Evolutionary conservation across 2,329 filamentous ascomycete species (phyloP).

Genomic region (Talaromyces sp.): DNA sequence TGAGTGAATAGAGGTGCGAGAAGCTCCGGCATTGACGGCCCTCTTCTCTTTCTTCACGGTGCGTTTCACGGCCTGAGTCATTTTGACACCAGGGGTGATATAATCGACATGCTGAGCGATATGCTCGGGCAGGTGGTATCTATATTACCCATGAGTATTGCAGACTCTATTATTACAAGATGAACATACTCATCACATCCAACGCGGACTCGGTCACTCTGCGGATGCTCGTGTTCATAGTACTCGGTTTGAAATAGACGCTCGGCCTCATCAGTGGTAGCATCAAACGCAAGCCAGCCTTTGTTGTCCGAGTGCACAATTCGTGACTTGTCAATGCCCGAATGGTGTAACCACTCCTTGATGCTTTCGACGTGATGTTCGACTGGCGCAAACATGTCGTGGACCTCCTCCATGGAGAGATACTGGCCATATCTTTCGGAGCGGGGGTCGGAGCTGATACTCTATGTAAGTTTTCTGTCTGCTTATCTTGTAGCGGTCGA

Average conservation of each 20-base stretch:
- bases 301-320: slow-evolving; percentile 33
- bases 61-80: slow-evolving; percentile 18
- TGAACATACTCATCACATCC: slow-evolving; percentile 18
- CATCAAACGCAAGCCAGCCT: slow-evolving; percentile 32
- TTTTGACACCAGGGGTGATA: slow-evolving; percentile 18
- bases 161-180: background rate
- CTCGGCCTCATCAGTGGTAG: slow-evolving; percentile 27
- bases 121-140: slow-evolving; percentile 18
- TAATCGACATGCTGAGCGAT: slow-evolving; percentile 16
- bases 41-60: slow-evolving; percentile 5
- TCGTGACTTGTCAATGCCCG: slow-evolving; percentile 20
- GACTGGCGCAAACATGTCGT: slow-evolving; percentile 28
- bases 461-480: background rate
- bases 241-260: slow-evolving; percentile 26
- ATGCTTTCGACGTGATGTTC: slow-evolving; percentile 25
- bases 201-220: slow-evolving; percentile 21
- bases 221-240: slow-evolving; percentile 25
- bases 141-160: background rate
- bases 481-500: background rate
- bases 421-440: slow-evolving; percentile 18
- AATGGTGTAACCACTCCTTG: slow-evolving; percentile 24
- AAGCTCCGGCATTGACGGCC: slow-evolving; percentile 6
- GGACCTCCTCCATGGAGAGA: slow-evolving; percentile 16
- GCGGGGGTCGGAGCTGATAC: slow-evolving; percentile 12
- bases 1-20: slow-evolving; percentile 2